Evolutionary conservation across 805 yeast genomes (phyloP), one percentile per base, ranked within the genome.

Genomic region (Pichia heedii): DNA sequence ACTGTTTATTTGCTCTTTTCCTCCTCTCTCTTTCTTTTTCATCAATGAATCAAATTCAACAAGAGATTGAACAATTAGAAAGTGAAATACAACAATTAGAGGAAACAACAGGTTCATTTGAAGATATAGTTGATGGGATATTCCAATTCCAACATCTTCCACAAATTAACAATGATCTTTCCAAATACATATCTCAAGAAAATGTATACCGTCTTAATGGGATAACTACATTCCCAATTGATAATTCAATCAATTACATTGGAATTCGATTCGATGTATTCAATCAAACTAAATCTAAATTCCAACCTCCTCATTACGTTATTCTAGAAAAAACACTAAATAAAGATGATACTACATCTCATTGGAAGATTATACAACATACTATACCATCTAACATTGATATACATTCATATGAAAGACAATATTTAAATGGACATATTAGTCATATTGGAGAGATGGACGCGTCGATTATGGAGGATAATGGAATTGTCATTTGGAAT

Each of bases 261-360:
- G 81, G 81, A 0, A 48, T 76, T 7, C 55, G 81, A n/a, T 74
- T 74, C 50, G 81, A 76, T 46, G 51, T 66, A 2, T 67, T 62
- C 48, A 61, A 61, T 37, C 24, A 36, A 3, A 54, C 62, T 2
- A 48, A 51, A 15, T 29, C 44, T 3, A 57, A 57, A 32, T 76
- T 57, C 50, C 35, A 55, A 4, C 52, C 56, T 1, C 76, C 79
- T 2, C 78, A 74, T 50, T 76, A 76, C 52, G 63, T 70, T 15
- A 74, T 76, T 3, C 56, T 76, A 36, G 50, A 53, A 19, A 54
- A 46, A 36, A 12, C 16, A 4, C 7, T 16, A 13, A 15, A 10
- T 6, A 29, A 29, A 16, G 32, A 29, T 15, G 5, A 13, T 29
- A 15, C 6, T 15, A 9, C 12, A n/a, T n/a, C n/a, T 13, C 32